Conservation (phyloP, 2,329 filamentous ascomycete species). For the Teratosphaeria zuluensis region DNA sequence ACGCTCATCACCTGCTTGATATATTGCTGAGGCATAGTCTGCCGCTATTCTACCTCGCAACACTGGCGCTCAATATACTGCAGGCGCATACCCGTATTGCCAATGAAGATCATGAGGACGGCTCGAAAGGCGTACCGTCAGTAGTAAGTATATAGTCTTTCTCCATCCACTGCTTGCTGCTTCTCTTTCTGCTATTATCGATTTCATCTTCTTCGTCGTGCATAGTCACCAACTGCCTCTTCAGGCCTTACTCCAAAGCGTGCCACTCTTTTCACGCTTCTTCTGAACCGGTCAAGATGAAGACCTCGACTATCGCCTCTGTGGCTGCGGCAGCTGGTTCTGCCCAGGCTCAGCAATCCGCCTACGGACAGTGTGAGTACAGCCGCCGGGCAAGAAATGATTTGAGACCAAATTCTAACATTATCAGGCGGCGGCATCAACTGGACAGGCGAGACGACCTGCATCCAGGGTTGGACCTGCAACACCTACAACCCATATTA, state of each 20-base stretch:
- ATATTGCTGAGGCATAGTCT: not conserved
- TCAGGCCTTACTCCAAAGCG: slow-evolving; percentile 4
- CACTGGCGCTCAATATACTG: not conserved
- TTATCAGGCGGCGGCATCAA: slow-evolving; percentile 15
- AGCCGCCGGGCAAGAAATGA: not conserved
- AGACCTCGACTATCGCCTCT: slow-evolving; percentile 14
- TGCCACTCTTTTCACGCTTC: slow-evolving; percentile 13
- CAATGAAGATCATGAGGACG: not conserved
- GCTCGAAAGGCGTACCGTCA: not conserved
- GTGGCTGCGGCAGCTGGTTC: slow-evolving; percentile 19
- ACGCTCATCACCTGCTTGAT: not conserved
- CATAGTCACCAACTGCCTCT: not conserved
- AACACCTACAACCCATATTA: slow-evolving; percentile 20
- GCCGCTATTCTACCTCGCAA: not conserved
- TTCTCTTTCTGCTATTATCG: not conserved
- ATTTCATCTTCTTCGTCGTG: not conserved
- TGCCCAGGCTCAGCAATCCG: slow-evolving; percentile 15
- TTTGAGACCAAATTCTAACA: not conserved
- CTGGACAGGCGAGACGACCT: slow-evolving; percentile 22
- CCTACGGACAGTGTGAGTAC: slow-evolving; percentile 10
- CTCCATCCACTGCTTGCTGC: not conserved
- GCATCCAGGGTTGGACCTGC: slow-evolving; percentile 24
- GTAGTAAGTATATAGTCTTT: not conserved
- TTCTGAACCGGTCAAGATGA: slow-evolving; percentile 15
- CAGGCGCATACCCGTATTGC: not conserved